Base-by-base conservation (phyloP, 1,139 yeast genomes). In the Waltiozyma sp. region DNA sequence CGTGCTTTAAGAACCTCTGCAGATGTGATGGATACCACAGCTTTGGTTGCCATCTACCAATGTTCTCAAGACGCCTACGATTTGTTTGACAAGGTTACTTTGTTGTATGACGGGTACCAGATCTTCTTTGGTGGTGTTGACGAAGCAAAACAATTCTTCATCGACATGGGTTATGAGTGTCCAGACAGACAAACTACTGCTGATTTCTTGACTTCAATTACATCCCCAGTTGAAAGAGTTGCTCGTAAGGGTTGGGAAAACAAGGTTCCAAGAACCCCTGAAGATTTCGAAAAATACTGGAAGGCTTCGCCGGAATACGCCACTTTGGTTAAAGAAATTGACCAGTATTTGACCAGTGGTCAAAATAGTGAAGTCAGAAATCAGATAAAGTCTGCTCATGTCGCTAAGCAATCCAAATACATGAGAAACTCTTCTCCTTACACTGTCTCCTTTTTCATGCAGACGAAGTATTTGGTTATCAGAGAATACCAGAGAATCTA, bases 121-220 rank as follows among this genome's bases (percentile, higher is more conserved):
- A 79, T 86, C 44, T 86, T 60, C 63, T 84, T 69, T 56, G 95
- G 95, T 47, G 72, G 74, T 37, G 70, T 77, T 14, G 60, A 61
- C 15, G 59, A 65, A 28, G 94, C 91, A 5, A 78, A 73, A 52
- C 65, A 66, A 37, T 82, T 68, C 61, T 82, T 82, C 59, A 57
- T 64, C 43, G 69, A 69, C 35, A 77, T 82, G 84, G 93, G 93
- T 35, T 82, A 75, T 60, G 70, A 69, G 14, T 82, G 87, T 56
- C 82, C 86, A 35, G 69, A 72, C 37, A 77, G 95, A 61, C 88
- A 82, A 65, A 81, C 94, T 10, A 80, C 91, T 46, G 86, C 89
- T 15, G 95, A 86, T 60, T 86, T 75, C 61, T 66, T 86, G 55
- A 85, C 95, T 2, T 77, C 93, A 1, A 66, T 85, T 41, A 82